Conservation (phyloP, 2,329 filamentous ascomycete species). For the Atkinsonella hypoxylon region DNA sequence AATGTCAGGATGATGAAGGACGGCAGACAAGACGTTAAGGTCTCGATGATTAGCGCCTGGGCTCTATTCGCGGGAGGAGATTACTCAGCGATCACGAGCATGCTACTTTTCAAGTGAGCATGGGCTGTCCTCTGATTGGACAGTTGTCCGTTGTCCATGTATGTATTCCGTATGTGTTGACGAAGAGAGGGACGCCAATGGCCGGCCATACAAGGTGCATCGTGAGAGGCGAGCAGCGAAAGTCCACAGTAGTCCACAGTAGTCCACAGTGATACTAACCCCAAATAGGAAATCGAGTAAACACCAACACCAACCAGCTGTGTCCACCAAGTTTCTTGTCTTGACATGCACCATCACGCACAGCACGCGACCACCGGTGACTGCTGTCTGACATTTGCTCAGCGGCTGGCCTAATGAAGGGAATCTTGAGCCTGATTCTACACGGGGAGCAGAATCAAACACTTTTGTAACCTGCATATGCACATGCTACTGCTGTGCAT, state of each 20-base stretch:
- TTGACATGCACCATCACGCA: neutral
- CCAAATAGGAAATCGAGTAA: slow-evolving; percentile 7
- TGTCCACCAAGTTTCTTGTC: neutral
- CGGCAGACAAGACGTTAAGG: neutral
- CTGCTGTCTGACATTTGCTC: too few species aligned
- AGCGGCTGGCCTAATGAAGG: too few species aligned
- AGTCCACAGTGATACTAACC: neutral
- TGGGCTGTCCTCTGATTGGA: too few species aligned
- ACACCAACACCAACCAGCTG: slow-evolving; percentile 1
- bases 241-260: too few species aligned
- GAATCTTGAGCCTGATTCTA: too few species aligned
- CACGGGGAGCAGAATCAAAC: too few species aligned
- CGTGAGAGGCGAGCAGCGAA: slow-evolving; percentile 1
- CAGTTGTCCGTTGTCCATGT: too few species aligned
- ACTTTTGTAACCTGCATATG: neutral
- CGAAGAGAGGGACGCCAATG: neutral
- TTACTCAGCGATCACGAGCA: neutral
- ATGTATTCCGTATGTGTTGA: too few species aligned
- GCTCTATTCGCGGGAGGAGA: neutral
- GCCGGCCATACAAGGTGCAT: neutral
- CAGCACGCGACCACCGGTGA: neutral
- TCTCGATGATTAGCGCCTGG: neutral
- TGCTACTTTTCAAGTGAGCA: neutral
- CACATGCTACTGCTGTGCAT: neutral
- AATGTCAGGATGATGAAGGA: neutral